Base-by-base conservation (phyloP, 768 basidiomycete genomes). In the Boletus reticuloceps region DNA sequence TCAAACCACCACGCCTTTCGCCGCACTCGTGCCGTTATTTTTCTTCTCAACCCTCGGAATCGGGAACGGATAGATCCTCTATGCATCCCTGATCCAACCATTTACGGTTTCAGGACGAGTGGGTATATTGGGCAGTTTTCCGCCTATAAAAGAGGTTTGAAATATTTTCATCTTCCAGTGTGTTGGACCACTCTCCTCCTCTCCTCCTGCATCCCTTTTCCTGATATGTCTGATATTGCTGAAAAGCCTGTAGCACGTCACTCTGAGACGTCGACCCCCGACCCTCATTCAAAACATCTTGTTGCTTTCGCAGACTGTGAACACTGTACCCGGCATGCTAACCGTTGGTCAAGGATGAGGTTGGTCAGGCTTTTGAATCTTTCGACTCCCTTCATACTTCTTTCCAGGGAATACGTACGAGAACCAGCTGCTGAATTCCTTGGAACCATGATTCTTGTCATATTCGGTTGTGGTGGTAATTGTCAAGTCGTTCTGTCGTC, bases 381-480 rank as follows among this genome's bases (percentile, higher is more conserved):
- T 16, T 43, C 1, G 4, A 5, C 45, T 25, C 11, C 49, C n/a
- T 48, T 66, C 43, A 65, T 20, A 9, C 27, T 22, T 49, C 37
- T 25, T 16, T 6, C 32, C 54, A 82, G 83, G 31, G 69, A 74
- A 53, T 63, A 65, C 44, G 64, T 86, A 39, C 75, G 81, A 55
- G 85, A 88, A 68, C 79, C 83, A 16, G 77, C 76, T 29, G 86
- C 84, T 16, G 86, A 88, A 66, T 85, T 86, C 59, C 62, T 86
- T 42, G 85, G 85, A 19, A 76, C 78, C 9, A 78, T 79, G 63
- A 72, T 86, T 31, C 70, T 87, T 10, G 71, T 85, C 51, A 79
- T 85, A 50, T 82, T 86, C 56, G 85, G 85, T 22, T 72, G 72
- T 41, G 84, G 84, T 42, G 79, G 79, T 40, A 74, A 80, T 54